Evolutionary conservation across 1,284 basidiomycete genomes (phyloP).

Genomic region (Coriolopsis trogii): DNA sequence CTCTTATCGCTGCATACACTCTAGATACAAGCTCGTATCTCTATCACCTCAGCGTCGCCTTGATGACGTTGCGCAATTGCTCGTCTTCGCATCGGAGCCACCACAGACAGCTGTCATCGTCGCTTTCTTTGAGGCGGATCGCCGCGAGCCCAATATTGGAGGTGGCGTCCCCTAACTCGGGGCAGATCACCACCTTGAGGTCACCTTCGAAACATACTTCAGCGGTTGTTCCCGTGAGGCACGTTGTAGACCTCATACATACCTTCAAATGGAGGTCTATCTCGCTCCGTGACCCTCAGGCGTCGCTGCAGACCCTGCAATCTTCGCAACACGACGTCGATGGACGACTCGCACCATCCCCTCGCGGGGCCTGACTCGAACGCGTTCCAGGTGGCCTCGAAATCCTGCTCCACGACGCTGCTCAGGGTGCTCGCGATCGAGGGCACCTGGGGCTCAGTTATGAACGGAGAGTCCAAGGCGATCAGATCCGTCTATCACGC

Average conservation of each 20-base stretch:
- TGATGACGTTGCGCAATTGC: slow-evolving; percentile 27
- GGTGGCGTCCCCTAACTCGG: slow-evolving; percentile 2
- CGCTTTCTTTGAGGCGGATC: slow-evolving; percentile 61
- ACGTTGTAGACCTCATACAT: slow-evolving; percentile 13
- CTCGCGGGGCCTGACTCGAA: slow-evolving; percentile 49
- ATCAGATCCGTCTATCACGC: slow-evolving; percentile 67
- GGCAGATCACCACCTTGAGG: slow-evolving; percentile 56
- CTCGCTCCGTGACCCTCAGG: slow-evolving; percentile 53
- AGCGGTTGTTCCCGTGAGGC: not conserved
- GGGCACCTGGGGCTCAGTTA: slow-evolving; percentile 42
- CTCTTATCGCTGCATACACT: slow-evolving; percentile 1
- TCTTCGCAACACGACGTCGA: slow-evolving; percentile 52
- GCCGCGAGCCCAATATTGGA: slow-evolving; percentile 36
- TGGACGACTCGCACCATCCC: slow-evolving; percentile 66
- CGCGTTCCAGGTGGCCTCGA: slow-evolving; percentile 57
- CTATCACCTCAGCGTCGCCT: slow-evolving; percentile 18
- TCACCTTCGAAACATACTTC: slow-evolving; percentile 47
- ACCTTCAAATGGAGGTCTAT: slow-evolving; percentile 65
- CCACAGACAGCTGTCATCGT: slow-evolving; percentile 77
- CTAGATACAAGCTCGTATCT: not conserved
- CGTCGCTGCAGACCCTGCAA: slow-evolving; percentile 51
- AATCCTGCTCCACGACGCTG: slow-evolving; percentile 41
- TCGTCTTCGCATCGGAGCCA: slow-evolving; percentile 58
- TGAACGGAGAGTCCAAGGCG: slow-evolving; percentile 68
- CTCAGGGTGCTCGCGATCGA: slow-evolving; percentile 19